phyloP scores from a whole-genome alignment of 2,329 filamentous ascomycete genomes.

The Colletotrichum sp. region DNA sequence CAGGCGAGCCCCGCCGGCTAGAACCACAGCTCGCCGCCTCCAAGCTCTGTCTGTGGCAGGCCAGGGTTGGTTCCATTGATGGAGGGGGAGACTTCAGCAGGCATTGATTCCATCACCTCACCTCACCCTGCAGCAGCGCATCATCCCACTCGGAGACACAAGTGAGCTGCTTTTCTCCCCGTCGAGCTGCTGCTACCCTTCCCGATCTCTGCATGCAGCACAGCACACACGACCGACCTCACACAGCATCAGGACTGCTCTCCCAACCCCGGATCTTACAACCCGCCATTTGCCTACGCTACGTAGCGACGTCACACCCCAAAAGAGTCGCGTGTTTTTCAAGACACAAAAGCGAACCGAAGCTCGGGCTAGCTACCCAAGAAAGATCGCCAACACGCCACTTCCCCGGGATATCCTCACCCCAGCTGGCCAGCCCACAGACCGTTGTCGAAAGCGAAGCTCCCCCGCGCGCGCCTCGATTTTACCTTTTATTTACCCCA shows the following conservation, averaged over 20 bases:
- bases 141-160: background rate
- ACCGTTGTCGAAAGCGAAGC: background rate
- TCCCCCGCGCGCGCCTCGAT: background rate
- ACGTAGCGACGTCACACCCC: background rate
- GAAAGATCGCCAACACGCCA: background rate
- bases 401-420: constrained; percentile 2
- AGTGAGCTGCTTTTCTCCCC: background rate
- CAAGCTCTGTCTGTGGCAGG: background rate
- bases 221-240: background rate
- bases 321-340: background rate
- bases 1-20: background rate
- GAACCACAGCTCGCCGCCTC: background rate
- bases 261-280: background rate
- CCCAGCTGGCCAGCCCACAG: background rate
- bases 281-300: background rate
- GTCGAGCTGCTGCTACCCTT: background rate
- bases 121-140: constrained; percentile 9
- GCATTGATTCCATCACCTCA: constrained; percentile 10
- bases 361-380: background rate
- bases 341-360: background rate
- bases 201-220: background rate
- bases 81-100: background rate
- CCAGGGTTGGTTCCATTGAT: background rate
- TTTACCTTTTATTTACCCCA: background rate
- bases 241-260: background rate